A percentile compares a stretch with the other conserved stretches of the same genome.
phyloP scores from a whole-genome alignment of 805 yeast species.

The Jamesozyma rosinii region DNA sequence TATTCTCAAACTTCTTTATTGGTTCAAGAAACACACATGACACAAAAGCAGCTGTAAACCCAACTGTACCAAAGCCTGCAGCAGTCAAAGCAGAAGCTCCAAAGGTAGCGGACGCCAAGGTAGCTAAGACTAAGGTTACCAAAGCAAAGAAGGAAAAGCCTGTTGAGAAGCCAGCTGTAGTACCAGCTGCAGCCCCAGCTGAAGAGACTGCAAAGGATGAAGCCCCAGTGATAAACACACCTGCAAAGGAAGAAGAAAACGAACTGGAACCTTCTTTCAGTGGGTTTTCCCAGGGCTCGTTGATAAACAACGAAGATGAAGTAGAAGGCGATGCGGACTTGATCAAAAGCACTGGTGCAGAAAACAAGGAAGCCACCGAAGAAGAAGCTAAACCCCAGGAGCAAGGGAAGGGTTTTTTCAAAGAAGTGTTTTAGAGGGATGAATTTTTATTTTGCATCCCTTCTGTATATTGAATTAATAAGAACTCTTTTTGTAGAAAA shows the following conservation, averaged over 20 bases:
- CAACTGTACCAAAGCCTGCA: not conserved
- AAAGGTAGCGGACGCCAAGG: not conserved
- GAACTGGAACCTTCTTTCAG: conserved; percentile 17
- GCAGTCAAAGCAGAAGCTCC: not conserved
- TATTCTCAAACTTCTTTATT: not conserved
- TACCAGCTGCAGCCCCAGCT: not conserved
- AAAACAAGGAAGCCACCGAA: not conserved
- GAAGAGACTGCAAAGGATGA: not conserved
- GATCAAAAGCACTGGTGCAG: not conserved
- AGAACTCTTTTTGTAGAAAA: not conserved
- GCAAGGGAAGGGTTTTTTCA: conserved; percentile 15
- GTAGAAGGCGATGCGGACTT: conserved; percentile 4
- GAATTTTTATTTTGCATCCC: not conserved
- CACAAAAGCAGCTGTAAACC: not conserved
- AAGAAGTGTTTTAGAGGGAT: conserved; percentile 20
- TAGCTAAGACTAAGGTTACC: not conserved
- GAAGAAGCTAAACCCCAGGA: not conserved
- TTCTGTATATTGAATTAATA: not conserved
- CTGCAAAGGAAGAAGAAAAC: not conserved
- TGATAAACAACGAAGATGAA: conserved; percentile 14
- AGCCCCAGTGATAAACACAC: not conserved
- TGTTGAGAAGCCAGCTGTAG: not conserved
- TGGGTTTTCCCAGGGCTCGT: conserved; percentile 25
- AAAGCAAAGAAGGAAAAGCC: not conserved
- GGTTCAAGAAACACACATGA: not conserved